Evolutionary conservation across 2,329 filamentous ascomycete genomes (phyloP), one percentile per base, ranked within the genome.

Genomic region (Aureobasidium namibiae): DNA sequence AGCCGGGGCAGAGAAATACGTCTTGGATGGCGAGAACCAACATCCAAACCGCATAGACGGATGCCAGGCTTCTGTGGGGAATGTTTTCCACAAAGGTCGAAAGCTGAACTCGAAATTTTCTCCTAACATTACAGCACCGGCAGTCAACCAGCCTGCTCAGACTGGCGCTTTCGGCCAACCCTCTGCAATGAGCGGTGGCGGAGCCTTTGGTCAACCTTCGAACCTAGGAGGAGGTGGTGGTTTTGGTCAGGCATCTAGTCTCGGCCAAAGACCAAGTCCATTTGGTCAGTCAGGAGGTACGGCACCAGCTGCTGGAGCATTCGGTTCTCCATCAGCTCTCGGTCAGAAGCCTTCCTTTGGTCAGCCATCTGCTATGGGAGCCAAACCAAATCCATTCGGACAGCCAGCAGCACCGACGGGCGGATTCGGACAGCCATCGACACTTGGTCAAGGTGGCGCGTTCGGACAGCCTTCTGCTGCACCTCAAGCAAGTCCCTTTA

Each of bases 1-100:
- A 10, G 80, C 87, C 61, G 88, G 85, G 2, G 91, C 92, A 1
- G 78, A 88, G 45, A 80, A 84, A 58, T 94, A 86, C 68, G 75
- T 94, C 14, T 67, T 86, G 10, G 80, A 83, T 5, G 83, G 81
- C 23, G 82, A 81, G 57, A 84, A 88, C 56, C 82, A 84, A 41
- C 89, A 90, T 66, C 89, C 89, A 1, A 95, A 94, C 68, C 81
- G 90, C 41, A 75, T 81, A 56, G 88, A 92, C 64, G 77, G 86
- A 21, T 82, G 81, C 70, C 75, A 78, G 78, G 63, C 74, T 16
- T n/a, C 49, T 7, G 49, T 44, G 3, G 56, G 52, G 29, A 56
- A 59, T 44, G 33, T 57, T 4, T 57, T 57, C 42, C 41, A 42
- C 31, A 48, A 21, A 39, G 42, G 45, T n/a, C 14, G 49, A n/a